Percentiles rank a stretch among this genome's conserved stretches.
These are phyloP conservation scores for Calycina marina DNA, from an alignment of 2,329 filamentous ascomycete genomes.

Conservation along the genomic window DNA sequence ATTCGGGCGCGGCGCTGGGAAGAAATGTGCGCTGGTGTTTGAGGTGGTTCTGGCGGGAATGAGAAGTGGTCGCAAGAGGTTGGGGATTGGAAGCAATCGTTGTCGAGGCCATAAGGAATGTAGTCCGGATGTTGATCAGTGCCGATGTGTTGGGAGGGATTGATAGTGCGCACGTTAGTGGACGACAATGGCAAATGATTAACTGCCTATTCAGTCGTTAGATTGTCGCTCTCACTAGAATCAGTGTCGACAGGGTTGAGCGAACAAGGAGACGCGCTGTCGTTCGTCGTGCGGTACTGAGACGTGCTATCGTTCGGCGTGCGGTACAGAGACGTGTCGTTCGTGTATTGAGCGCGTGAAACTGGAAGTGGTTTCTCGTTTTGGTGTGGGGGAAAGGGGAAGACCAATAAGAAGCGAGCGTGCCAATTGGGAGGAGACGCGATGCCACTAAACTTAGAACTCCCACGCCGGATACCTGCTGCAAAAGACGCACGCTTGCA, in stretches of 20 bases:
- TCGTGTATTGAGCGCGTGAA: slow-evolving; percentile 13
- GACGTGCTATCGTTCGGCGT: slow-evolving; percentile 9
- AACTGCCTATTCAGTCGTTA: too few relatives aligned
- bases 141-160: too few relatives aligned
- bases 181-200: too few relatives aligned
- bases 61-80: slow-evolving; percentile 17
- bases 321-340: slow-evolving; percentile 10
- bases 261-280: neutral
- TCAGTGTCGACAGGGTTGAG: slow-evolving; percentile 8
- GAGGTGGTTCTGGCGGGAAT: slow-evolving; percentile 19
- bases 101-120: slow-evolving; percentile 15
- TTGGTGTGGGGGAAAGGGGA: too few relatives aligned
- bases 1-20: slow-evolving; percentile 12
- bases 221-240: slow-evolving; percentile 1
- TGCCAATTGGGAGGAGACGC: too few relatives aligned
- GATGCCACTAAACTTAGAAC: too few relatives aligned
- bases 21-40: slow-evolving; percentile 11
- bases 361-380: slow-evolving; percentile 14
- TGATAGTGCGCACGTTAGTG: too few relatives aligned
- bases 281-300: too few relatives aligned
- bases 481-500: too few relatives aligned
- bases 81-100: slow-evolving; percentile 15
- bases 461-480: too few relatives aligned
- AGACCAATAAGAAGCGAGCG: too few relatives aligned
- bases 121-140: neutral